Evolutionary conservation across 2,329 filamentous ascomycete species (phyloP), one percentile per base, ranked within the genome.

Genomic region (Dryadomyces quercivorus): DNA sequence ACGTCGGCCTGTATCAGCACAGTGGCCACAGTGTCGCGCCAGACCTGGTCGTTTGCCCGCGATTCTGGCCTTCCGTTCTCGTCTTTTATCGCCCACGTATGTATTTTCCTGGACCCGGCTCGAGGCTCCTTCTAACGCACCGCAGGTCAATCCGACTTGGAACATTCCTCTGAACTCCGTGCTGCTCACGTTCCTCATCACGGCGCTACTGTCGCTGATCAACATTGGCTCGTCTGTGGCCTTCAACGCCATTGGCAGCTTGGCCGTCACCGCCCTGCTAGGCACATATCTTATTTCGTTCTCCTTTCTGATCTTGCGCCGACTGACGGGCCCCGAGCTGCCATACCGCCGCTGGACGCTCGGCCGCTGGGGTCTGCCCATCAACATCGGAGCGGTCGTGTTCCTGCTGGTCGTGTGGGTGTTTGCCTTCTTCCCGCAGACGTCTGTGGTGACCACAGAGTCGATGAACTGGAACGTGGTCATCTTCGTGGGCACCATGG

Each of bases 21-120:
- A 56, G 72, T 83, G 0, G 77, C 76, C 1, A 76, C 81, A 0
- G 77, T 79, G 0, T 81, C 78, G 0, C 72, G 78, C 13, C 72
- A 80, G 54, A 72, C 77, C 12, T 81, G 75, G 74, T 75, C 78
- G 0, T 81, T 81, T 59, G 74, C 74, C 2, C 66, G 73, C 51
- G 74, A 76, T 56, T 64, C 67, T 7, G 72, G 72, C 1, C 64
- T 74, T 7, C 71, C 72, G 0, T 70, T 66, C 53, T 66, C 69
- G 1, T 40, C 46, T 1, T 72, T 67, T 61, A 69, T 75, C 20
- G 64, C 68, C 2, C 63, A 67, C n/a, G 67, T 51, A 21, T 69
- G 55, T 56, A 13, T 47, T n/a, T 47, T 16, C n/a, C 15, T 20
- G 38, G 12, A 42, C 5, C 20, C 45, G 16, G 5, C 3, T 40